phyloP scores from a whole-genome alignment of 805 yeast genomes.

The Kockiozyma suomiensis region DNA sequence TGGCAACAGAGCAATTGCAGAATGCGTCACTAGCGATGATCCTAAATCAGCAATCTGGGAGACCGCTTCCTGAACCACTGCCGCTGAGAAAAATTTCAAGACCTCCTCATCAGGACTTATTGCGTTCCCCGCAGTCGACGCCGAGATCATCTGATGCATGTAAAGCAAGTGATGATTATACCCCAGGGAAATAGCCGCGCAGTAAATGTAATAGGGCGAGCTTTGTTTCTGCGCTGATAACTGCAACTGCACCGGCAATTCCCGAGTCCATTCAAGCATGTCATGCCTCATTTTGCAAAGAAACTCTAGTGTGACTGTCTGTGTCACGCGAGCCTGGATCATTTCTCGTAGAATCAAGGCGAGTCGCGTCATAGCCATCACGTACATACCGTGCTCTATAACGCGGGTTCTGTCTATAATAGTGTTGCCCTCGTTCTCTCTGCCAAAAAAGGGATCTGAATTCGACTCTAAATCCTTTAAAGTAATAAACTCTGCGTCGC shows the following conservation, averaged over 20 bases:
- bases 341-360: constrained; percentile 9
- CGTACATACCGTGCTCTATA: constrained; percentile 7
- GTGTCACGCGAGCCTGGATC: constrained; percentile 6
- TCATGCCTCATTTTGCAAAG: not conserved
- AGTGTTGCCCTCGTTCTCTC: not conserved
- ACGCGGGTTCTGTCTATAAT: constrained; percentile 4
- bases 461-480: constrained; percentile 18
- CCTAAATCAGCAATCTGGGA: constrained; percentile 23
- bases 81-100: not conserved
- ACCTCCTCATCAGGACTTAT: not conserved
- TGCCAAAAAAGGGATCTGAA: not conserved
- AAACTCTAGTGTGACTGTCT: constrained; percentile 1
- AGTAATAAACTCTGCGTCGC: constrained; percentile 12
- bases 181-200: constrained; percentile 13
- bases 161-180: constrained; percentile 30
- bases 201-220: not conserved
- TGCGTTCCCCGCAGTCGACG: not conserved
- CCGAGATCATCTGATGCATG: constrained; percentile 22
- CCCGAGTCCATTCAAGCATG: not conserved
- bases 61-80: constrained; percentile 18
- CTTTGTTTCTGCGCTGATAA: not conserved
- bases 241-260: not conserved
- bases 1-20: constrained; percentile 20
- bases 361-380: constrained; percentile 7
- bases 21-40: constrained; percentile 17